These are phyloP conservation scores for Rachicladosporium sp. DNA, from an alignment of 2,329 filamentous ascomycete genomes.

Conservation along the genomic window DNA sequence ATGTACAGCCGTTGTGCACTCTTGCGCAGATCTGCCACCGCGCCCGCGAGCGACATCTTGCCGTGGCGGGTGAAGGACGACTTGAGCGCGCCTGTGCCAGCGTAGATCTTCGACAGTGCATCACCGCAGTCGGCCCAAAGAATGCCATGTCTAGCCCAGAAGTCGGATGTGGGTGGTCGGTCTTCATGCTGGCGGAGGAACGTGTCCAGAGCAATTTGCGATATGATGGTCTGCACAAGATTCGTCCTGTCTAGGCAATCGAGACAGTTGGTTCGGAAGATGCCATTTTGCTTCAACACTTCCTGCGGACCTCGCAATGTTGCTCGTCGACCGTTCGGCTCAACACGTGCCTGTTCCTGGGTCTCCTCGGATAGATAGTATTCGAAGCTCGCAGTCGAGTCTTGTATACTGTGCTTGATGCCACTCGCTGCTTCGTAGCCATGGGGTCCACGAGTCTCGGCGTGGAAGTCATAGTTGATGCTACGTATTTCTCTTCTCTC, in stretches of 20 bases:
- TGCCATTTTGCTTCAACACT: constrained; percentile 82
- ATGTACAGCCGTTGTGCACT: constrained; percentile 89
- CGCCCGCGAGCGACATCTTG: constrained; percentile 89
- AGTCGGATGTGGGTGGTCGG: constrained; percentile 55
- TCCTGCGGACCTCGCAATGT: constrained; percentile 22
- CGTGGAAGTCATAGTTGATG: constrained; percentile 94
- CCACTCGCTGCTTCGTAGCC: constrained; percentile 86
- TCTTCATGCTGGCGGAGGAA: constrained; percentile 66
- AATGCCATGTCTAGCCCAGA: constrained; percentile 84
- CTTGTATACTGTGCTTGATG: constrained; percentile 65
- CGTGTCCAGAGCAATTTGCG: constrained; percentile 77
- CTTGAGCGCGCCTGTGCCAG: constrained; percentile 88
- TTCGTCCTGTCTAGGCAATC: constrained; percentile 96
- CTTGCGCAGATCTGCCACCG: constrained; percentile 89
- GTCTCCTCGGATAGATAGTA: constrained; percentile 75
- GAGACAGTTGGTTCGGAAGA: constrained; percentile 90
- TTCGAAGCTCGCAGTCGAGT: constrained; percentile 77
- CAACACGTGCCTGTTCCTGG: constrained; percentile 36
- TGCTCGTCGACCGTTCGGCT: constrained; percentile 26
- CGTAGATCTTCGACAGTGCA: constrained; percentile 86
- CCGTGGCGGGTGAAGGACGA: constrained; percentile 88
- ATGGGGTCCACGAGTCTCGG: constrained; percentile 72
- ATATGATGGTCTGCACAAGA: constrained; percentile 88
- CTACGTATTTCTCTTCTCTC: constrained; percentile 50
- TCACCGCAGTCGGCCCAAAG: constrained; percentile 98